Base-by-base conservation (phyloP, 2,329 filamentous ascomycete genomes). In the Cytospora schulzeri region DNA sequence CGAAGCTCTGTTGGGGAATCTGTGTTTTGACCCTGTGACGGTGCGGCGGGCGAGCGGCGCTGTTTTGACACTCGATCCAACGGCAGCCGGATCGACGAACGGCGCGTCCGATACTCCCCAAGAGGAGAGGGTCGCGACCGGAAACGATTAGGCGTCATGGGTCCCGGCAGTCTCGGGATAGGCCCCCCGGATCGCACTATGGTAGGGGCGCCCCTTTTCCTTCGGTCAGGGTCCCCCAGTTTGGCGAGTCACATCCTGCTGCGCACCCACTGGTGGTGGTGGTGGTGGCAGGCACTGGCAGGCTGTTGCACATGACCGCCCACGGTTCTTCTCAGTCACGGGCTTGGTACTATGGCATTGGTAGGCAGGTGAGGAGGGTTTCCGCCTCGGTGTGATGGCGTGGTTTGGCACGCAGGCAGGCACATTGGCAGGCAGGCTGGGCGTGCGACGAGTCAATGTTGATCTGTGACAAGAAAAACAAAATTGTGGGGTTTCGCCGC, bases 71-170 rank as follows among this genome's bases (percentile, higher is more conserved):
- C 55, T 53, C 24, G 48, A 48, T 62, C 31, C 41, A 38, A 63
- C 64, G 51, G 55, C 60, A 63, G 33, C 48, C 45, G 59, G 57
- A 63, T 51, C 50, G 60, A 59, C 56, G 55, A 61, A 48, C 64
- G 64, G 64, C 54, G 52, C 64, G 64, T 52, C 64, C 64, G 64
- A 66, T 56, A 63, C 63, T 62, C 63, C 61, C 52, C 64, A 66
- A n/a, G 52, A 57, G 52, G 60, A 62, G 60, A 19, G 60, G 52
- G 31, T 24, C 45, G 51, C 26, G 53, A 57, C 60, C 52, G 26
- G 53, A 66, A 60, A 60, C 60, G 60, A 48, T 48, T 41, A 63
- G 52, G 60, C 60, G 60, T 60, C 29, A 63, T 63, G 60, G 60
- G 52, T 45, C 57, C 33, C 41, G 31, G 41, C 56, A 31, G 56